Evolutionary conservation across 192 early-diverging fungal species (phyloP), one percentile per base, ranked within the genome.

Genomic region (Ambispora gerdemannii): DNA sequence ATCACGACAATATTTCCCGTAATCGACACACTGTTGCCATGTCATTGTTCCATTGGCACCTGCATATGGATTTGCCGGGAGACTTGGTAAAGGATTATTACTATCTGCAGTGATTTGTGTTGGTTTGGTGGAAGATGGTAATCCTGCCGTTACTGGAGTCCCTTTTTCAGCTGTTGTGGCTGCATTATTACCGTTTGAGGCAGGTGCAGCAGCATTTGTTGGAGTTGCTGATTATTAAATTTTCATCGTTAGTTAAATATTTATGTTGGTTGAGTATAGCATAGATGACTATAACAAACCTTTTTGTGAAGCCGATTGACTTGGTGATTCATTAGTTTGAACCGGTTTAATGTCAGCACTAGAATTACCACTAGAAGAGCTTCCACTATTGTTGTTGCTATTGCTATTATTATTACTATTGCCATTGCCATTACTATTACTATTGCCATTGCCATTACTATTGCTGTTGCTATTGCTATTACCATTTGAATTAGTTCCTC

Each of bases 31-130:
- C 19, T 56, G 20, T 24, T 56, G 20, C 53, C 53, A 56, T 6
- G 53, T 13, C 27, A 56, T n/a, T 56, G 53, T 56, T 56, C 53
- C 53, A 56, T 56, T 56, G 6, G 53, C 20, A 56, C 53, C 53
- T 13, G 53, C 19, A 56, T n/a, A 24, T 24, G 53, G 53, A 43
- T 43, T 43, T 43, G 38, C 38, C 8, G 53, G 53, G 20, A 56
- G 53, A 56, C 19, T 27, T 13, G 53, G 53, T 24, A 56, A 20
- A 6, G 53, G 20, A 20, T 27, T 56, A 27, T 56, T 56, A 20
- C 7, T 56, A 56, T 43, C 38, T 10, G 38, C 38, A 43, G 38
- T 43, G 38, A 43, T 43, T 43, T 43, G 38, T 43, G 38, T 15
- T 43, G 6, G 6, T n/a, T n/a, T n/a, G n/a, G n/a, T n/a, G n/a